A percentile compares a stretch with the other conserved stretches of the same genome.
Conservation (phyloP, 2,329 filamentous ascomycete genomes). For the Xylogone sp. region DNA sequence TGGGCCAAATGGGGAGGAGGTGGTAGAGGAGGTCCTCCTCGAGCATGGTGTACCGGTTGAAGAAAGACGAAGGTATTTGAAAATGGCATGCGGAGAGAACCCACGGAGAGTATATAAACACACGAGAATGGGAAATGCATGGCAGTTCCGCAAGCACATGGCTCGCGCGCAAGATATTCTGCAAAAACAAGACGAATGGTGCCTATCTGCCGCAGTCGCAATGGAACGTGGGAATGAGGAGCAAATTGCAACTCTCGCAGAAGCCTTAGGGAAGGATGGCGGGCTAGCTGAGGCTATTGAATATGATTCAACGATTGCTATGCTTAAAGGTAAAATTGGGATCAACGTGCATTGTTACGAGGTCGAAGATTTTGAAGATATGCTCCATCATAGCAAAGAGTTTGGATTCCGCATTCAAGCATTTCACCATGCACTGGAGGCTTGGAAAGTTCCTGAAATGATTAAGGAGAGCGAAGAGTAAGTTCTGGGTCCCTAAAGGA, state of each 20-base stretch:
- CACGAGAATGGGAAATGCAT: slow-evolving; percentile 37
- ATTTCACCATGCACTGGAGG: slow-evolving; percentile 37
- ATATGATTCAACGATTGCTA: slow-evolving; percentile 35
- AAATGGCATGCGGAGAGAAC: slow-evolving; percentile 45
- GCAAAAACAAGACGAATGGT: slow-evolving; percentile 33
- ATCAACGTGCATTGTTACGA: slow-evolving; percentile 43
- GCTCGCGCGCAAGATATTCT: slow-evolving; percentile 31
- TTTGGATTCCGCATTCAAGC: slow-evolving; percentile 38
- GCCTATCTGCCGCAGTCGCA: slow-evolving; percentile 20
- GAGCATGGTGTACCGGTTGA: slow-evolving; percentile 32
- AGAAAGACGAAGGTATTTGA: slow-evolving; percentile 36
- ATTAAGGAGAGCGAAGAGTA: slow-evolving; percentile 34
- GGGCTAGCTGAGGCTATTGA: slow-evolving; percentile 32
- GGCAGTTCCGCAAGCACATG: slow-evolving; percentile 35
- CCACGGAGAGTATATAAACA: slow-evolving; percentile 34
- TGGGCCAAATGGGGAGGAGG: slow-evolving; percentile 32
- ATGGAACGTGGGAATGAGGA: slow-evolving; percentile 14
- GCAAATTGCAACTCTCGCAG: slow-evolving; percentile 16
- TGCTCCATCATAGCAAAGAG: slow-evolving; percentile 38
- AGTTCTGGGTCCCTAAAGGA: slow-evolving; percentile 11
- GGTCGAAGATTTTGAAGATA: slow-evolving; percentile 38
- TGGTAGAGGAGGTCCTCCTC: slow-evolving; percentile 38
- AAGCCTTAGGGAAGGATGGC: slow-evolving; percentile 6
- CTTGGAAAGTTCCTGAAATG: slow-evolving; percentile 37
- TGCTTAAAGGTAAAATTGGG: slow-evolving; percentile 37